phyloP scores from a whole-genome alignment of 2,329 filamentous ascomycete genomes.

The Fusarium musae region DNA sequence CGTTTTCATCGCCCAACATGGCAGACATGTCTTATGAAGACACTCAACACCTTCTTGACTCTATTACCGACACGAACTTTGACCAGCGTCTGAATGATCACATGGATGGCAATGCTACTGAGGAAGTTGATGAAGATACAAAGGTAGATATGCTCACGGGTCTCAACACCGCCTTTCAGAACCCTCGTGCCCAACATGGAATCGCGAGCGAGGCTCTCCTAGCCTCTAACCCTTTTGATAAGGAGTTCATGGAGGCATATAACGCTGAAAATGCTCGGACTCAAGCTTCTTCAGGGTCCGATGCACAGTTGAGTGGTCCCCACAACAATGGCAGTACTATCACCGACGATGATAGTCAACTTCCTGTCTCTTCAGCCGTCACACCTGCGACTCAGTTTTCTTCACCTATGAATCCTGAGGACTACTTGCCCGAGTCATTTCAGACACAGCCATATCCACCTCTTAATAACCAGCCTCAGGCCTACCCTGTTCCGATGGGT shows the following conservation, averaged over 20 bases:
- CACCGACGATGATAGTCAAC: neutral
- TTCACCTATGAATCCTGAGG: neutral
- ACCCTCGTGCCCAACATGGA: neutral
- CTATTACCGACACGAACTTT: accelerated
- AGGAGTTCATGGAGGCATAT: neutral
- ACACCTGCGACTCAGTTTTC: neutral
- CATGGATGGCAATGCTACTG: neutral
- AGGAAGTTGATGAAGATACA: neutral
- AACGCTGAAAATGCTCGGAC: accelerated
- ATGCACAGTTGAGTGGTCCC: neutral
- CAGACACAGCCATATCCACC: neutral
- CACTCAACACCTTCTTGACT: neutral
- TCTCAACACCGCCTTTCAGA: neutral
- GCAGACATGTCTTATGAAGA: neutral
- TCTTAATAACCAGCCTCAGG: neutral
- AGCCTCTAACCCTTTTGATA: neutral
- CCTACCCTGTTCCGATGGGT: neutral
- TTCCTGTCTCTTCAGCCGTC: neutral
- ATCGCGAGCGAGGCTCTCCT: neutral
- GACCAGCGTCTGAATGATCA: neutral
- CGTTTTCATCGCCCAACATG: neutral
- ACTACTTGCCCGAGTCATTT: neutral
- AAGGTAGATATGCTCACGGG: neutral
- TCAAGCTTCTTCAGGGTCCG: neutral
- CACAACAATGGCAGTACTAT: neutral